phyloP scores from a whole-genome alignment of 1,284 basidiomycete species.

The Mycena sp. region DNA sequence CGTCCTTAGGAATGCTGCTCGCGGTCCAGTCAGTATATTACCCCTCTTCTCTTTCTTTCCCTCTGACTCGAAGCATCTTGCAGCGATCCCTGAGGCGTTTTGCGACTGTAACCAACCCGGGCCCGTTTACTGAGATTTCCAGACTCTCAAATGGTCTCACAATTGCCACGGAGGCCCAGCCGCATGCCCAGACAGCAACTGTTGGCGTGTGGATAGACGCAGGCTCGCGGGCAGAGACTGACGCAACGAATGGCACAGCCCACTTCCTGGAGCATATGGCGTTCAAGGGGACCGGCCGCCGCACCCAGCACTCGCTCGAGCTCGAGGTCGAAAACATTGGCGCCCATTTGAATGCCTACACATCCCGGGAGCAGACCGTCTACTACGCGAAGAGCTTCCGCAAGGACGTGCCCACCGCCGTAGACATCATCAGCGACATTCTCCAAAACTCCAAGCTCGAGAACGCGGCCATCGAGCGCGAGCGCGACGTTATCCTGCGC shows the following conservation, averaged over 20 bases:
- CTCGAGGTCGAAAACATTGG: slow-evolving; percentile 99
- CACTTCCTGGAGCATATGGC: slow-evolving; percentile 99
- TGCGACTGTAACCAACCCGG: slow-evolving; percentile 75
- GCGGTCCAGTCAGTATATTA: slow-evolving; percentile 11
- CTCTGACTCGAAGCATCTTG: slow-evolving; percentile 38
- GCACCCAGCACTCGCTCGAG: slow-evolving; percentile 93
- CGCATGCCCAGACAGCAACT: slow-evolving; percentile 96
- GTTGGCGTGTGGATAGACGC: slow-evolving; percentile 99
- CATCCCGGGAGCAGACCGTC: slow-evolving; percentile 98
- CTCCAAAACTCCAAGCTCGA: slow-evolving; percentile 98
- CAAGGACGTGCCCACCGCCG: slow-evolving; percentile 91
- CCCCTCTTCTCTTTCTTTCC: background rate
- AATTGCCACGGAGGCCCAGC: slow-evolving; percentile 92
- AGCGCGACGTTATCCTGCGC: slow-evolving; percentile 96
- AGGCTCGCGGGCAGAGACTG: slow-evolving; percentile 95
- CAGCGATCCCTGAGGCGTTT: slow-evolving; percentile 57
- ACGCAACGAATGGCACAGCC: slow-evolving; percentile 94
- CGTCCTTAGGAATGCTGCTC: slow-evolving; percentile 21
- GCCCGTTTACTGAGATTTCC: slow-evolving; percentile 87
- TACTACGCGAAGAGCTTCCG: slow-evolving; percentile 99
- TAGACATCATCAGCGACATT: slow-evolving; percentile 99
- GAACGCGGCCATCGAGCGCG: slow-evolving; percentile 88
- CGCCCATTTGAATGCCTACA: slow-evolving; percentile 98
- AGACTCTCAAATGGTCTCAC: slow-evolving; percentile 93
- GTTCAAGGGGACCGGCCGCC: slow-evolving; percentile 92